Conservation (phyloP, 139 green algal species). For the Micromonas pusilla region DNA sequence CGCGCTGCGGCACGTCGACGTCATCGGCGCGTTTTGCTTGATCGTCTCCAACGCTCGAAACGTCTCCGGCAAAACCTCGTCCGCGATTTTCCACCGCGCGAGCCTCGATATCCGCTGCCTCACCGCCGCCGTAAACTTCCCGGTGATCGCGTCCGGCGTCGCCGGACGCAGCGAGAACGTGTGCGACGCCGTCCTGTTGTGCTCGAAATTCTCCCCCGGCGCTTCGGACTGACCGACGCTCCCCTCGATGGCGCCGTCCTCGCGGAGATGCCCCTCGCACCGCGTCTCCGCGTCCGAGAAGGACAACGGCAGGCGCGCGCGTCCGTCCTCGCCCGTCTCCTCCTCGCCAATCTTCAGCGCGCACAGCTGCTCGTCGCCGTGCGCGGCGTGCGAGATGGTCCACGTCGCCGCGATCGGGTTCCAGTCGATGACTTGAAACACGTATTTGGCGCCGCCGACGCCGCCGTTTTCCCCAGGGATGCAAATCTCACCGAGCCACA, state of each 20-base stretch:
- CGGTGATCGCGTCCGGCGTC: not conserved
- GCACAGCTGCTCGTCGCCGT: conserved; percentile 26
- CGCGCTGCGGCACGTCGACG: no score
- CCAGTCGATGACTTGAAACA: conserved; percentile 8
- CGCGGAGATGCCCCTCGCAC: not conserved
- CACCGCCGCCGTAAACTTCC: not conserved
- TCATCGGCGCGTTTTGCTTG: not conserved
- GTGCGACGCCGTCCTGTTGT: not conserved
- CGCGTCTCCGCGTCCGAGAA: conserved; percentile 20
- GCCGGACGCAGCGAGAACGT: conserved; percentile 1
- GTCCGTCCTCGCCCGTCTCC: not conserved
- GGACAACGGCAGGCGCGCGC: not conserved
- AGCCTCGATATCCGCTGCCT: not conserved
- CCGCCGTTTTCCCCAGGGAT: not conserved
- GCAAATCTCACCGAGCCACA: conserved; percentile 10
- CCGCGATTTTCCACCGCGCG: not conserved
- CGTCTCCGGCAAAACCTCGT: not conserved
- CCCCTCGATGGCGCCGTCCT: not conserved
- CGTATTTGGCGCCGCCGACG: not conserved
- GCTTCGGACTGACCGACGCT: not conserved
- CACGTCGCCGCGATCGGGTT: not conserved
- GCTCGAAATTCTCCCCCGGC: not conserved
- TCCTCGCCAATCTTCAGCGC: not conserved
- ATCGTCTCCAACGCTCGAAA: not conserved
- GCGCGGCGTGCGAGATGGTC: conserved; percentile 15